Evolutionary conservation across 768 basidiomycete genomes (phyloP).

Genomic region (Ramaria rubella): DNA sequence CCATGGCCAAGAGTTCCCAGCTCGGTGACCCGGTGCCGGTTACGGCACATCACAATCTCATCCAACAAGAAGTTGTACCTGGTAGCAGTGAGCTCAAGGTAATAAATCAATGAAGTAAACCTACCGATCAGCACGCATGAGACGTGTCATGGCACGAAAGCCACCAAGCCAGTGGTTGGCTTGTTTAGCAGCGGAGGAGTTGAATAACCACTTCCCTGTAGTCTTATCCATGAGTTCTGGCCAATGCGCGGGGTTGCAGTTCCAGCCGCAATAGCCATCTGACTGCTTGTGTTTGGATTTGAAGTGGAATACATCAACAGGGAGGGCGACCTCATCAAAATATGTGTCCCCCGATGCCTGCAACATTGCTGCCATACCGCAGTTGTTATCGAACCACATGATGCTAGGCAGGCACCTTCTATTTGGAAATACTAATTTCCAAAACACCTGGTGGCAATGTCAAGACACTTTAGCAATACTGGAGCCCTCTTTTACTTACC

Average conservation of each 20-base stretch:
- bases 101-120: conserved; percentile 16
- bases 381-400: conserved; percentile 28
- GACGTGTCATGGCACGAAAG: conserved; percentile 24
- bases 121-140: conserved; percentile 18
- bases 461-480: too few species aligned
- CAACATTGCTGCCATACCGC: conserved; percentile 16
- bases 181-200: conserved; percentile 30
- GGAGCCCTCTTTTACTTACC: too few species aligned
- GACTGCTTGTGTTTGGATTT: conserved; percentile 18
- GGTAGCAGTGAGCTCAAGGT: conserved; percentile 27
- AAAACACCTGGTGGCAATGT: conserved; percentile 17
- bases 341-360: neutral
- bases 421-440: conserved; percentile 20
- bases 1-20: neutral
- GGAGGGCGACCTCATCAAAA: conserved; percentile 5
- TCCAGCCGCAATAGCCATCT: conserved; percentile 18
- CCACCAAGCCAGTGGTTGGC: conserved; percentile 31
- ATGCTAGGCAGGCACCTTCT: conserved; percentile 19
- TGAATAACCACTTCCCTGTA: conserved; percentile 25
- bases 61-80: conserved; percentile 26
- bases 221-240: too few species aligned
- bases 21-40: conserved; percentile 11
- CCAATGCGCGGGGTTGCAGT: conserved; percentile 27
- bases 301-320: too few species aligned
- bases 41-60: conserved; percentile 24